A percentile compares a stretch with the other conserved stretches of the same genome.
Evolutionary conservation across 2,329 filamentous ascomycete species (phyloP).

Genomic region (Dactylellina drechsleri): DNA sequence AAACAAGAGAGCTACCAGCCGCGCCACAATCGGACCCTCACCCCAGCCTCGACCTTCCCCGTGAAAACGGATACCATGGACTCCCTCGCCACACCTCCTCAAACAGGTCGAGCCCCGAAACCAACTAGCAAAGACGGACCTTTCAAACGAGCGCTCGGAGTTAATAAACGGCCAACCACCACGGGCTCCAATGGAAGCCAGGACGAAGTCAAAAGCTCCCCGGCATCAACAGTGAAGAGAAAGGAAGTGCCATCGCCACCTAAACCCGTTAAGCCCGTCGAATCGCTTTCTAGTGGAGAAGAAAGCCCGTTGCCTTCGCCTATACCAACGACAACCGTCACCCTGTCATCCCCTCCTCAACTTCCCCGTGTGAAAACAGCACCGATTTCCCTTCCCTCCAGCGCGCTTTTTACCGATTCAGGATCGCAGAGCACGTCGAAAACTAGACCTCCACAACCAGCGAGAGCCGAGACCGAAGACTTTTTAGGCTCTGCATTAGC

Average conservation of each 20-base stretch:
- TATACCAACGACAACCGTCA: slow-evolving; percentile 42
- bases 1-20: slow-evolving; percentile 43
- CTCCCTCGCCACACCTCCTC: slow-evolving; percentile 45
- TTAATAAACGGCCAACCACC: slow-evolving; percentile 34
- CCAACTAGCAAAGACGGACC: slow-evolving; percentile 21
- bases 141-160: slow-evolving; percentile 18
- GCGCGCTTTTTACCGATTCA: slow-evolving; percentile 29
- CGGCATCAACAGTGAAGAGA: slow-evolving; percentile 33
- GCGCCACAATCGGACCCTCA: slow-evolving; percentile 46
- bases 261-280: slow-evolving; percentile 3
- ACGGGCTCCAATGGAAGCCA: slow-evolving; percentile 26
- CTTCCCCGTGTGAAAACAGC: slow-evolving; percentile 49
- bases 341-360: slow-evolving; percentile 36
- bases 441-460: slow-evolving; percentile 53
- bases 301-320: slow-evolving; percentile 31
- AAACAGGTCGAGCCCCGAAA: slow-evolving; percentile 42
- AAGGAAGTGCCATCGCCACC: slow-evolving; percentile 29
- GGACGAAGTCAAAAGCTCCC: slow-evolving; percentile 25
- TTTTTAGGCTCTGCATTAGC: slow-evolving; percentile 62
- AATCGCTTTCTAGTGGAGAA: slow-evolving; percentile 18
- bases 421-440: slow-evolving; percentile 56
- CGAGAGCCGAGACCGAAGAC: slow-evolving; percentile 56
- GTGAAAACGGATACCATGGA: slow-evolving; percentile 34
- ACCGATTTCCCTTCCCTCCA: slow-evolving; percentile 37
- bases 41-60: slow-evolving; percentile 38